phyloP scores from a whole-genome alignment of 2,329 filamentous ascomycete genomes.

The Calonectria pseudoreteaudii region DNA sequence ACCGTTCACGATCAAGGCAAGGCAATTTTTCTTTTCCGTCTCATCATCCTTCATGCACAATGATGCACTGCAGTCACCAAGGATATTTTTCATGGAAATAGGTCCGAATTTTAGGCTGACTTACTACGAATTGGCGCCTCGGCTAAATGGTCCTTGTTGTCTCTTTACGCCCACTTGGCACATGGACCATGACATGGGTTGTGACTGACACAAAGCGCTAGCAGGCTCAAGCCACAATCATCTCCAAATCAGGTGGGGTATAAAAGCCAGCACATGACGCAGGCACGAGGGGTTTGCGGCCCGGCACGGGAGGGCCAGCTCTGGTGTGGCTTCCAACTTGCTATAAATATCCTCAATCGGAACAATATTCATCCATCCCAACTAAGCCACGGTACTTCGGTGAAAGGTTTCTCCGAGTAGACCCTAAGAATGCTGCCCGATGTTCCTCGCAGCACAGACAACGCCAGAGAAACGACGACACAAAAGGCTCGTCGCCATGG shows the following conservation, averaged over 20 bases:
- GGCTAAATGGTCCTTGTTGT: neutral
- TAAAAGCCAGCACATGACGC: neutral
- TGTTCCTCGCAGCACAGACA: neutral
- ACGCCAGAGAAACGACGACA: neutral
- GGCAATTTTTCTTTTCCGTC: neutral
- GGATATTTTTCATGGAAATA: neutral
- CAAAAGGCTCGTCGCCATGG: neutral
- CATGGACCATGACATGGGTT: neutral
- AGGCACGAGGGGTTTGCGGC: neutral
- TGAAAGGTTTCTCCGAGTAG: neutral
- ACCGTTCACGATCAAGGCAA: neutral
- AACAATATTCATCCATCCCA: neutral
- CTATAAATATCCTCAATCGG: neutral
- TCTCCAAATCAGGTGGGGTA: neutral
- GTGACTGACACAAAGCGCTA: neutral
- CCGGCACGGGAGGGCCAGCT: neutral
- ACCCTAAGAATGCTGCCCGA: neutral
- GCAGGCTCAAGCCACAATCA: neutral
- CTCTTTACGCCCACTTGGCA: neutral
- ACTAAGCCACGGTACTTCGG: accelerated
- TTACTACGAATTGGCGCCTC: neutral
- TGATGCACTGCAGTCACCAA: neutral
- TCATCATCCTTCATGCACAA: neutral
- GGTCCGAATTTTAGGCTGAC: neutral
- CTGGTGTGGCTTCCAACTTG: neutral